These are phyloP conservation scores for Rhinocladiella mackenziei DNA, from an alignment of 2,329 filamentous ascomycete species.

Conservation along the genomic window DNA sequence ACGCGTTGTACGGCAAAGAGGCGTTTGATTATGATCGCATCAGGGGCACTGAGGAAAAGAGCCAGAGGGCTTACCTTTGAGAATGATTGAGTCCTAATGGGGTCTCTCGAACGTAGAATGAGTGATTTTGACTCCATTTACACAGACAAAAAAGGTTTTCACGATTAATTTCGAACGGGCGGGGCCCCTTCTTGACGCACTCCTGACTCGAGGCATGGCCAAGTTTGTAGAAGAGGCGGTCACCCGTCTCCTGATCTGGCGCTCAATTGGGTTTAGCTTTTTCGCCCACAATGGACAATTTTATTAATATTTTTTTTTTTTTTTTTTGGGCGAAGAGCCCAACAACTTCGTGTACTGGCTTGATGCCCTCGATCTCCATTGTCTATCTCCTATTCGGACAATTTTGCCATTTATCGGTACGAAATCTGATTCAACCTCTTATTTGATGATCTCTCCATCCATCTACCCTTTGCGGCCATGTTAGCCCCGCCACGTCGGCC, in stretches of 20 bases:
- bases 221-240: not conserved
- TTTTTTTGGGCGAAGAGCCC: too few species aligned
- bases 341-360: constrained; percentile 2
- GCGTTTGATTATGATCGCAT: constrained; percentile 26
- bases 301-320: constrained; percentile 16
- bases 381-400: too few species aligned
- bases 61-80: constrained; percentile 25
- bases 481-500: constrained; percentile 26
- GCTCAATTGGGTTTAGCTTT: constrained; percentile 18
- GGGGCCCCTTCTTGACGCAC: not conserved
- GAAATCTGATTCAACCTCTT: not conserved
- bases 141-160: too few species aligned
- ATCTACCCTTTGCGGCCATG: constrained; percentile 16
- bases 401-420: not conserved
- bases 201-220: not conserved
- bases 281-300: constrained; percentile 18
- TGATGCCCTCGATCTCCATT: too few species aligned
- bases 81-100: too few species aligned
- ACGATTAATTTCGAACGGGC: too few species aligned
- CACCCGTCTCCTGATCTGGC: not conserved
- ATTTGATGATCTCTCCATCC: constrained; percentile 11
- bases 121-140: too few species aligned
- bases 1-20: constrained; percentile 23
- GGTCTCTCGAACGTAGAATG: too few species aligned
- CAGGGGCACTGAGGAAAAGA: constrained; percentile 26